phyloP scores from a whole-genome alignment of 139 green algal genomes.

The Micractinium conductrix region DNA sequence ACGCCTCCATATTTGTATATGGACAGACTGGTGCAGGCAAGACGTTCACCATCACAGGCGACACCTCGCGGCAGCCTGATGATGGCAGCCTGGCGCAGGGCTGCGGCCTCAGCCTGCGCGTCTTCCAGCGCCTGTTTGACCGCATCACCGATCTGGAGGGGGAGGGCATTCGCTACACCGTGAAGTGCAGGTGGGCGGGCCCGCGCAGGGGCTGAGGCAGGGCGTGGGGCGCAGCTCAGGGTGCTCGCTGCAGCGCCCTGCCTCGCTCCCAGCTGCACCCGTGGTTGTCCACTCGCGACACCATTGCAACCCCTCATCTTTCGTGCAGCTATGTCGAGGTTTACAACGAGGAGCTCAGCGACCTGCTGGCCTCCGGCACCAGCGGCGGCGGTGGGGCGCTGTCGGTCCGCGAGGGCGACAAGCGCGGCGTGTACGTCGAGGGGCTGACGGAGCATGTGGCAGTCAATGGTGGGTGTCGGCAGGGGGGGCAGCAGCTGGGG shows the following conservation, averaged over 20 bases:
- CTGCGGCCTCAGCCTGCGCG: constrained; percentile 76
- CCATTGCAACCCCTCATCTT: neutral
- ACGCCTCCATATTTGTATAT: constrained; percentile 82
- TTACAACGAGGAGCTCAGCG: constrained; percentile 96
- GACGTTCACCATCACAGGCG: constrained; percentile 80
- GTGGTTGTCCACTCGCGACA: no score
- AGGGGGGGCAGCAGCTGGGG: no score
- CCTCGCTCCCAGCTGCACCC: neutral
- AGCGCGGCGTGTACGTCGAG: constrained; percentile 87
- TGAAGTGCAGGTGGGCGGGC: constrained; percentile 46
- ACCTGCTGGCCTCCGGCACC: constrained; percentile 82
- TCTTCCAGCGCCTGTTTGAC: constrained; percentile 87
- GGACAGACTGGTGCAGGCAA: constrained; percentile 78
- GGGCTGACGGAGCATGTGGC: constrained; percentile 76
- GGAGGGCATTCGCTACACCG: constrained; percentile 37
- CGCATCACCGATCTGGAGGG: constrained; percentile 69
- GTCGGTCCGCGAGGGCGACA: constrained; percentile 76
- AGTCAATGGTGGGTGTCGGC: constrained; percentile 78
- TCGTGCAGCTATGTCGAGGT: constrained; percentile 81
- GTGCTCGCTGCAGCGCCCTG: neutral
- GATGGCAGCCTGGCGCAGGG: constrained; percentile 23
- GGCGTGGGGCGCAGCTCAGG: no score
- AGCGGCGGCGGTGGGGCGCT: constrained; percentile 57
- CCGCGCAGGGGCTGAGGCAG: no score
- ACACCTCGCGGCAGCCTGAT: constrained; percentile 17